phyloP scores from a whole-genome alignment of 2,329 filamentous ascomycete species.

The Botrytis fabae region DNA sequence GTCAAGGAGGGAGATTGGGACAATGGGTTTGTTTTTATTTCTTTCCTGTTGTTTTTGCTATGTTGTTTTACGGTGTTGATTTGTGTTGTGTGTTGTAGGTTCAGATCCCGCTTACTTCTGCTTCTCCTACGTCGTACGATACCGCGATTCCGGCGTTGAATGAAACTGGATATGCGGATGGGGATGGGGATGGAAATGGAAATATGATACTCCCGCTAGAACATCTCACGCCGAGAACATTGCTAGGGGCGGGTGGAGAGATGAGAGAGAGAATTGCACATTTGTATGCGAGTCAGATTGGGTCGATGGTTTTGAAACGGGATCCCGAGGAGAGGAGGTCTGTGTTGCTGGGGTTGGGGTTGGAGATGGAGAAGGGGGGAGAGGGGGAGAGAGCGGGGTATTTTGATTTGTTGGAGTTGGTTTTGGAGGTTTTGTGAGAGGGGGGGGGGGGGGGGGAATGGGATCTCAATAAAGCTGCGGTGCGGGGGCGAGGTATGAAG shows the following conservation, averaged over 20 bases:
- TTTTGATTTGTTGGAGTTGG: slow-evolving; percentile 64
- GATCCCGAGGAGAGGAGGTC: slow-evolving; percentile 64
- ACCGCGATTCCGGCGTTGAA: slow-evolving; percentile 31
- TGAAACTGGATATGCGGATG: slow-evolving; percentile 17
- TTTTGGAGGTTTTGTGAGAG: slow-evolving; percentile 51
- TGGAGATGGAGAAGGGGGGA: slow-evolving; percentile 44
- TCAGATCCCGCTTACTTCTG: slow-evolving; percentile 75
- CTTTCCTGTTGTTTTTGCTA: background rate
- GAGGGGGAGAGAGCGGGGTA: slow-evolving; percentile 54
- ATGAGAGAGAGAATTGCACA: slow-evolving; percentile 83
- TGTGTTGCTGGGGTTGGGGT: slow-evolving; percentile 61
- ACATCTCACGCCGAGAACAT: slow-evolving; percentile 80
- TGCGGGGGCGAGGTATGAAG: too few species aligned
- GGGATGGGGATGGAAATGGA: slow-evolving; percentile 40
- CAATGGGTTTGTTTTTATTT: slow-evolving; percentile 71
- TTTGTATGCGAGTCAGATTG: slow-evolving; percentile 86
- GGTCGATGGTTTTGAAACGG: slow-evolving; percentile 71
- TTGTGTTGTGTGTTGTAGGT: slow-evolving; percentile 50
- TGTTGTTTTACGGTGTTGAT: too few species aligned
- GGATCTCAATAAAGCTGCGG: too few species aligned
- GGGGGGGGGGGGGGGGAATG: slow-evolving; percentile 25
- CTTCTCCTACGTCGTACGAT: slow-evolving; percentile 60
- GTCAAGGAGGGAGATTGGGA: slow-evolving; percentile 78
- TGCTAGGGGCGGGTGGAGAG: slow-evolving; percentile 79
- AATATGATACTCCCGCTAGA: slow-evolving; percentile 72